Base-by-base conservation (phyloP, 1,284 basidiomycete genomes). In the Porphyrellus sp. region DNA sequence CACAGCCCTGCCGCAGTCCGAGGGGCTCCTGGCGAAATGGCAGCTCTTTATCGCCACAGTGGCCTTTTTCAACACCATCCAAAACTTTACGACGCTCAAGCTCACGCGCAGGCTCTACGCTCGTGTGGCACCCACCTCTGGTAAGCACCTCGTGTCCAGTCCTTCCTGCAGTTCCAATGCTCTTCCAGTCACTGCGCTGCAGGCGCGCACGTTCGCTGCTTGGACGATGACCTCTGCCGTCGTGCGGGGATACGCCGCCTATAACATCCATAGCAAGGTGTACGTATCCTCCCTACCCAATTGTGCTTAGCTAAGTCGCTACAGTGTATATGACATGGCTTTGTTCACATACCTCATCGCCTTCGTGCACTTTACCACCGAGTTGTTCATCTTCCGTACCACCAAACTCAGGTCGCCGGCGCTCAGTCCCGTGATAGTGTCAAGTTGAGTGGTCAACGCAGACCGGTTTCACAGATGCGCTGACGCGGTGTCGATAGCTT, bases 261-360 rank as follows among this genome's bases (percentile, higher is more conserved):
- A 93, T 72, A 79, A 97, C 65, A 89, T 97, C 58, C 74, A 85
- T 50, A 76, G 83, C 62, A 89, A 89, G 72, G 73, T 77, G 93
- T 93, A 69, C 64, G 86, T 74, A 37, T 13, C 28, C 21, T 30
- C 13, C 16, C 9, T n/a, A 35, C 25, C n/a, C 34, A 18, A n/a
- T 40, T 4, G 43, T 37, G 37, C 46, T 43, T 44, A 51, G 47
- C 53, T 59, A 35, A 56, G 52, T 58, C 21, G n/a, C 43, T 35
- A 8, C 61, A 96, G 93, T n/a, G 72, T 93, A 23, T 99, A 98
- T 73, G 86, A 96, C 69, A 85, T 98, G 70, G 82, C 91, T 16
- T 74, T 96, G 57, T 78, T 89, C 67, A 89, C 91, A 31, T 98
- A 95, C 72, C 81, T 91, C 55, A 84, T 98, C 61, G 95, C 93